These are phyloP conservation scores for Phytopythium kandeliae DNA, from an alignment of 352 stramenopile species.

Conservation along the genomic window DNA sequence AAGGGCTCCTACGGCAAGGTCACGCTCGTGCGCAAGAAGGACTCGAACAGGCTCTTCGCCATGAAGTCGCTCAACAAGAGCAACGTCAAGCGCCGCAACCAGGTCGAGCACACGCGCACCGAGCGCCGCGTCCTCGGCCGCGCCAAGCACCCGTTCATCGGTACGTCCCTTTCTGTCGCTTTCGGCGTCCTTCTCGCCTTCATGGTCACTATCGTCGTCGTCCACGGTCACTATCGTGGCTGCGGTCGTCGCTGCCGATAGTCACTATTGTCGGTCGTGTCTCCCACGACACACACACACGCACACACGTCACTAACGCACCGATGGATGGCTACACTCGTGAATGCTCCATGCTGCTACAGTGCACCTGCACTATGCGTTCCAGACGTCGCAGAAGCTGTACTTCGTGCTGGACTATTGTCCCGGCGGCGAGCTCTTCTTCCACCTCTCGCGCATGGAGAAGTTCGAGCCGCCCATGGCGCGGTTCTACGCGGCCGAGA, in stretches of 20 bases:
- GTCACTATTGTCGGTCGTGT: no score
- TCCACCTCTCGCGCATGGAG: constrained; percentile 87
- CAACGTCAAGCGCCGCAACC: constrained; percentile 83
- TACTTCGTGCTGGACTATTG: constrained; percentile 93
- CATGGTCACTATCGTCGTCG: background rate
- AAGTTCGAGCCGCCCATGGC: constrained; percentile 87
- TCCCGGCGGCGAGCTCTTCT: constrained; percentile 88
- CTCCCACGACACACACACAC: no score
- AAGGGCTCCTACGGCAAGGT: constrained; percentile 92
- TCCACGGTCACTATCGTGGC: no score
- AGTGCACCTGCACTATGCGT: constrained; percentile 88
- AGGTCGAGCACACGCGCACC: constrained; percentile 82
- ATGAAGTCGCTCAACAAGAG: constrained; percentile 91
- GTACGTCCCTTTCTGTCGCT: constrained; percentile 5
- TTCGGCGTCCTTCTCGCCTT: no score
- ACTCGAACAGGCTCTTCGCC: constrained; percentile 64
- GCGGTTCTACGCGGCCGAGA: constrained; percentile 90
- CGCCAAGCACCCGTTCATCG: constrained; percentile 90
- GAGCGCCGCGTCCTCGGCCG: constrained; percentile 80
- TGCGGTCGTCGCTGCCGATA: no score
- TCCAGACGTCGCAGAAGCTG: constrained; percentile 88
- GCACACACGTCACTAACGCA: constrained; percentile 2
- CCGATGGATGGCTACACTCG: no score
- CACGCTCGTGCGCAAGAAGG: constrained; percentile 84
- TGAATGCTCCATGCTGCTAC: no score